Evolutionary conservation across 352 stramenopile genomes (phyloP).

Genomic region (Phytophthora tentaculata): DNA sequence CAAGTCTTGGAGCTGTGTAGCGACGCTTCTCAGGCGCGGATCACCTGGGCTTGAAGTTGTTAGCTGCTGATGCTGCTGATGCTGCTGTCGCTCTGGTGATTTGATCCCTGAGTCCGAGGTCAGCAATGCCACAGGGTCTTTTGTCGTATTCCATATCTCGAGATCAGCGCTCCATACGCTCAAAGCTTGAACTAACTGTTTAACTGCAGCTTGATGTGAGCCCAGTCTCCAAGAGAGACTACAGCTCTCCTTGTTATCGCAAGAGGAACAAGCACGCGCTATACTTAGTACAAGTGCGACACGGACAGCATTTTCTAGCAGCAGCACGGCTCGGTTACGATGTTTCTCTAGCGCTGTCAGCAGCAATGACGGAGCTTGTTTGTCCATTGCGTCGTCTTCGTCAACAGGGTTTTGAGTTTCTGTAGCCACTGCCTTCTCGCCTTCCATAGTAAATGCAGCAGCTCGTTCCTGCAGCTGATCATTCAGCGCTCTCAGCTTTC

Average conservation of each 20-base stretch:
- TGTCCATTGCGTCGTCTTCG: conserved; percentile 3
- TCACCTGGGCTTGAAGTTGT: conserved; percentile 4
- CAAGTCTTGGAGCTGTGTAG: conserved; percentile 43
- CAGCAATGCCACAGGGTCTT: conserved; percentile 14
- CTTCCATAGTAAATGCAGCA: not conserved
- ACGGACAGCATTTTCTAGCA: conserved; percentile 48
- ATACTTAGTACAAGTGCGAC: conserved; percentile 29
- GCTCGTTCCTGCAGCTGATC: conserved; percentile 40
- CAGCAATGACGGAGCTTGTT: conserved; percentile 57
- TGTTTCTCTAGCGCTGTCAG: conserved; percentile 61
- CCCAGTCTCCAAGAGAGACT: conserved; percentile 16
- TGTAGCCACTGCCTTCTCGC: not conserved
- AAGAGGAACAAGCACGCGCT: conserved; percentile 14
- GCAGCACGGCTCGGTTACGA: conserved; percentile 38
- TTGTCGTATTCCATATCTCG: conserved; percentile 27
- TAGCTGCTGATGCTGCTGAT: not conserved
- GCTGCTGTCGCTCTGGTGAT: conserved; percentile 3
- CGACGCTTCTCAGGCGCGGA: conserved; percentile 16
- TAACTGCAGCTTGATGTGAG: conserved; percentile 14
- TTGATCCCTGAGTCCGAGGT: not conserved
- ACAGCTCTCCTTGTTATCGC: not conserved
- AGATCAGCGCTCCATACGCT: conserved; percentile 26
- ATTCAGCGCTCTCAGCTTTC: conserved; percentile 51
- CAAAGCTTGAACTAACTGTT: conserved; percentile 23
- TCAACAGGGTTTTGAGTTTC: not conserved